Percentiles rank a stretch among this genome's conserved stretches.
These are phyloP conservation scores for Meyerozyma elateridarum DNA, from an alignment of 1,139 yeast genomes.

Conservation along the genomic window DNA sequence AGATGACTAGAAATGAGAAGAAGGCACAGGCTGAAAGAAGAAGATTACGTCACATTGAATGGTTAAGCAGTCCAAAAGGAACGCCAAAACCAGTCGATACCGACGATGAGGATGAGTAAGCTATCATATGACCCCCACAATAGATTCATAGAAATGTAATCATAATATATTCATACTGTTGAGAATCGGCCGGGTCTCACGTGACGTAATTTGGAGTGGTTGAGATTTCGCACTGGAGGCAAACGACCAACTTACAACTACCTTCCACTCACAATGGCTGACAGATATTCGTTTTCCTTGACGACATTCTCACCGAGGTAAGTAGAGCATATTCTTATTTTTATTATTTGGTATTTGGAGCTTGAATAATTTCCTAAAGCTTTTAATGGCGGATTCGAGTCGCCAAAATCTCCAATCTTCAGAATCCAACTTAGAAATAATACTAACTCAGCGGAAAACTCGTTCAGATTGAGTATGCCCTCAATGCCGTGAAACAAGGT, in stretches of 20 bases:
- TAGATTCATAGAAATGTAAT: slow-evolving; percentile 1
- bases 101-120: slow-evolving; percentile 77
- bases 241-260: too few species aligned
- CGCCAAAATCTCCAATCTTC: too few species aligned
- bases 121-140: background rate
- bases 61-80: slow-evolving; percentile 96
- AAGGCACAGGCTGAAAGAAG: slow-evolving; percentile 90
- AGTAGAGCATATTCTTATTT: slow-evolving; percentile 21
- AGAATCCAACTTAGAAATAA: too few species aligned
- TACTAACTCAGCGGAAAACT: slow-evolving; percentile 73
- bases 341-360: background rate
- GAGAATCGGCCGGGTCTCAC: too few species aligned
- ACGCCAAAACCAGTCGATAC: slow-evolving; percentile 93
- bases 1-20: slow-evolving; percentile 94
- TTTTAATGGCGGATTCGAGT: too few species aligned
- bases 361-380: slow-evolving; percentile 2
- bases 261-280: slow-evolving; percentile 63
- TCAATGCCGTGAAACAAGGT: slow-evolving; percentile 97
- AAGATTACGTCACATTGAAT: slow-evolving; percentile 87
- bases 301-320: slow-evolving; percentile 96
- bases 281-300: slow-evolving; percentile 93
- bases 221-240: slow-evolving; percentile 4
- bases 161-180: slow-evolving; percentile 3
- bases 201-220: too few species aligned
- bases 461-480: slow-evolving; percentile 96